Evolutionary conservation across 1,284 basidiomycete species (phyloP), one percentile per base, ranked within the genome.

Genomic region (Amylostereum chailletii): DNA sequence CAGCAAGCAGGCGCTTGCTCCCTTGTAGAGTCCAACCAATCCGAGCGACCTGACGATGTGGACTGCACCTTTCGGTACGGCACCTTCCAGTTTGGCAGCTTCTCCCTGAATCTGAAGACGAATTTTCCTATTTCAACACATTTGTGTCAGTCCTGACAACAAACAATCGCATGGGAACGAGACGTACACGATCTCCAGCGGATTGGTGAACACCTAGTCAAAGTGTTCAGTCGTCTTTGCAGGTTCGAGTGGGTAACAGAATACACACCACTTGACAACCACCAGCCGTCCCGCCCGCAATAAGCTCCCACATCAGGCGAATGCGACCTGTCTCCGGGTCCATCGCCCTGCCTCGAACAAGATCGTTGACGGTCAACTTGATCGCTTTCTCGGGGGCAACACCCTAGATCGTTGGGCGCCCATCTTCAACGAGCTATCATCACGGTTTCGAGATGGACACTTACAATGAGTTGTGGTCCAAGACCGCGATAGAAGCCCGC

Each of bases 381-480:
- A 96, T 95, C 8, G 93, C 93, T 71, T 96, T 99, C 68, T 99
- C 95, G 9, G 95, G 95, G 9, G 95, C 96, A 40, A 99, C 95
- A 61, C 95, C 95, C 90, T 93, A 63, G 30, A 37, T 19, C 19
- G 19, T 19, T 19, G 19, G 19, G 19, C 19, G 19, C 19, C 19
- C 19, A 40, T 38, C 36, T 31, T 5, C 33, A 26, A 30, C 11
- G 26, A 11, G 29, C 48, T 29, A 52, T 34, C 30, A 41, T 26
- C 48, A 36, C 45, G 30, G 42, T 7, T 19, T 47, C n/a, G 36
- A 34, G 32, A 31, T 27, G 6, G 36, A 11, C 11, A 67, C 86
- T 53, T 60, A 90, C 90, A 57, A 99, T 79, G 49, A 99, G 77
- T 64, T 99, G 95, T 38, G 95, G 95, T 5, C 93, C 86, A 46